Evolutionary conservation across 2,329 filamentous ascomycete species (phyloP).

Genomic region (Xenosphaeropsis pyriputrescens): DNA sequence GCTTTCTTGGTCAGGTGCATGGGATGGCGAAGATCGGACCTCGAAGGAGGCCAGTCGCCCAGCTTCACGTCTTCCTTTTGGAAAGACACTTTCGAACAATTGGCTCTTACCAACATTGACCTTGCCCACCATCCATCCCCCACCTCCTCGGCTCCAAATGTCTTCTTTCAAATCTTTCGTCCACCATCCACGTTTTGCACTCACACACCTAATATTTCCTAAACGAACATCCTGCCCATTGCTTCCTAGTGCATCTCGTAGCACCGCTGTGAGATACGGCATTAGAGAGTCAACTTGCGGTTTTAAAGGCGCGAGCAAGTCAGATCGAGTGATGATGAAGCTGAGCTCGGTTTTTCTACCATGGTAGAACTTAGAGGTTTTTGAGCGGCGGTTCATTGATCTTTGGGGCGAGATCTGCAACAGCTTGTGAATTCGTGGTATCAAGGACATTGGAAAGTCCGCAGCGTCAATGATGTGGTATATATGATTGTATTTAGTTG

Average conservation of each 20-base stretch:
- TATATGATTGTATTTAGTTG: slow-evolving; percentile 81
- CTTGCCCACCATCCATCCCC: slow-evolving; percentile 94
- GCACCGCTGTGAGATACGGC: slow-evolving; percentile 66
- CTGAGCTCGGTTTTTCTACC: slow-evolving; percentile 65
- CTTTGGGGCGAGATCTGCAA: slow-evolving; percentile 61
- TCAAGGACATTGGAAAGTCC: slow-evolving; percentile 88
- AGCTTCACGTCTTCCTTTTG: slow-evolving; percentile 43
- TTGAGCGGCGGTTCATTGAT: slow-evolving; percentile 66
- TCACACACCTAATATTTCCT: slow-evolving; percentile 78
- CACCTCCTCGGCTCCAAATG: slow-evolving; percentile 72
- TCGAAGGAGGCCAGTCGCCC: slow-evolving; percentile 15
- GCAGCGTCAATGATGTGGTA: slow-evolving; percentile 93
- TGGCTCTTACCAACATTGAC: slow-evolving; percentile 95
- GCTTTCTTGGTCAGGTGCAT: slow-evolving; percentile 7
- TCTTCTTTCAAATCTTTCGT: slow-evolving; percentile 74
- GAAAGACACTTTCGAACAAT: slow-evolving; percentile 77
- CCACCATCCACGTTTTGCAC: slow-evolving; percentile 81
- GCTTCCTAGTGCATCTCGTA: slow-evolving; percentile 62
- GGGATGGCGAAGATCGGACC: background rate
- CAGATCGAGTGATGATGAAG: slow-evolving; percentile 82
- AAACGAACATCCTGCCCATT: slow-evolving; percentile 58
- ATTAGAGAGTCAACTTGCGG: slow-evolving; percentile 74
- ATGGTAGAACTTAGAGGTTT: slow-evolving; percentile 45
- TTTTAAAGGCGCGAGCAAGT: slow-evolving; percentile 73
- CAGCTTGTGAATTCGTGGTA: slow-evolving; percentile 59